Evolutionary conservation across 2,329 filamentous ascomycete species (phyloP).

Genomic region (Cylindrodendrum hubeiense): DNA sequence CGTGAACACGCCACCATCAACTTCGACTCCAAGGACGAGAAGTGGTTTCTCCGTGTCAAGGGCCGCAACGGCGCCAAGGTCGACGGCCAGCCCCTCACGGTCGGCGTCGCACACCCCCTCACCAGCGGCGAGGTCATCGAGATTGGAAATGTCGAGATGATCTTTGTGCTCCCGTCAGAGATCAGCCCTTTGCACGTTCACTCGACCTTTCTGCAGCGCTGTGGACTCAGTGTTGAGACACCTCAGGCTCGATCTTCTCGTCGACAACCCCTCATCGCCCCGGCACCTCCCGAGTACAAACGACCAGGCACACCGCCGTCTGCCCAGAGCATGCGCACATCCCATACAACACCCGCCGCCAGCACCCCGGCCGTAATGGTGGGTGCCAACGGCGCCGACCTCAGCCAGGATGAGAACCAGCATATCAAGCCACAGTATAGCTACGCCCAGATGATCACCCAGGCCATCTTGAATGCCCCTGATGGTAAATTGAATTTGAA

Average conservation of each 20-base stretch:
- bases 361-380: constrained; percentile 54
- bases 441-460: constrained; percentile 96
- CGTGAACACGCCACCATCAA: constrained; percentile 81
- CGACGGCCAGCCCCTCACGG: constrained; percentile 78
- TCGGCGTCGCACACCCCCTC: constrained; percentile 74
- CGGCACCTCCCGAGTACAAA: constrained; percentile 70
- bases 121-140: constrained; percentile 92
- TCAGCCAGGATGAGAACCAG: constrained; percentile 85
- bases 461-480: constrained; percentile 88
- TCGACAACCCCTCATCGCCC: constrained; percentile 65
- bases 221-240: constrained; percentile 61
- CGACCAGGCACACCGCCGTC: constrained; percentile 72
- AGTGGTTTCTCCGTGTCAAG: constrained; percentile 88
- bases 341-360: constrained; percentile 46
- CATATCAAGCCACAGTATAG: constrained; percentile 97
- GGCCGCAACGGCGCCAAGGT: constrained; percentile 92
- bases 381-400: constrained; percentile 72
- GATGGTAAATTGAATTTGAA: constrained; percentile 92
- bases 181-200: constrained; percentile 75
- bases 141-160: constrained; percentile 95
- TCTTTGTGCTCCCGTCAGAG: constrained; percentile 92
- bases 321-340: constrained; percentile 46
- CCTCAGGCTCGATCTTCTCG: constrained; percentile 45
- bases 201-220: constrained; percentile 76
- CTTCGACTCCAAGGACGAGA: constrained; percentile 75